Evolutionary conservation across 2,329 filamentous ascomycete genomes (phyloP).

Genomic region (Alternaria incomplexa): DNA sequence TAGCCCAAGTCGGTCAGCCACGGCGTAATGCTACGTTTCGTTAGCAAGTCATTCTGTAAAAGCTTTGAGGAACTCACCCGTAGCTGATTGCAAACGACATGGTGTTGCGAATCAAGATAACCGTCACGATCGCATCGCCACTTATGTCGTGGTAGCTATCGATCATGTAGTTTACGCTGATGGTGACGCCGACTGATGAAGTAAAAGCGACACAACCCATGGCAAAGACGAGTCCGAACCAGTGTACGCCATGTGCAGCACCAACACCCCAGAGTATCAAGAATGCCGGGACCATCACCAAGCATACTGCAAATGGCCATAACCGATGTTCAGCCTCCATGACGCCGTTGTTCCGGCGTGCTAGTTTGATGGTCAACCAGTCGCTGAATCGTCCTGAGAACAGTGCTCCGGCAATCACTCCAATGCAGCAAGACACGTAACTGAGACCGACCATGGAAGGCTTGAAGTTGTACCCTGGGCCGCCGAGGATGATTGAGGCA

Average conservation of each 20-base stretch:
- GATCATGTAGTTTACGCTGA: conserved; percentile 56
- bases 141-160: conserved; percentile 57
- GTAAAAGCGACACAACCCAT: conserved; percentile 48
- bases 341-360: conserved; percentile 48
- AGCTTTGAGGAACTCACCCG: conserved; percentile 35
- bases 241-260: conserved; percentile 56
- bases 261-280: conserved; percentile 61
- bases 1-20: conserved; percentile 53
- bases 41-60: background rate
- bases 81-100: conserved; percentile 60
- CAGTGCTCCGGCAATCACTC: conserved; percentile 23
- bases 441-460: conserved; percentile 30
- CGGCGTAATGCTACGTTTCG: conserved; percentile 45
- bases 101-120: conserved; percentile 58
- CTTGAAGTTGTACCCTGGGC: conserved; percentile 28
- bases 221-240: conserved; percentile 57
- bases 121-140: conserved; percentile 58
- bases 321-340: conserved; percentile 51
- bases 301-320: conserved; percentile 48
- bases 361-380: conserved; percentile 36
- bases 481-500: conserved; percentile 31
- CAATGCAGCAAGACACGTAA: conserved; percentile 31
- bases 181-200: conserved; percentile 48
- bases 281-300: conserved; percentile 53
- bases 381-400: conserved; percentile 30